Percentiles rank a stretch among this genome's conserved stretches.
These are phyloP conservation scores for Smallanthus sonchifolius DNA, from an alignment of 129 eudicot genomes.

Conservation along the genomic window DNA sequence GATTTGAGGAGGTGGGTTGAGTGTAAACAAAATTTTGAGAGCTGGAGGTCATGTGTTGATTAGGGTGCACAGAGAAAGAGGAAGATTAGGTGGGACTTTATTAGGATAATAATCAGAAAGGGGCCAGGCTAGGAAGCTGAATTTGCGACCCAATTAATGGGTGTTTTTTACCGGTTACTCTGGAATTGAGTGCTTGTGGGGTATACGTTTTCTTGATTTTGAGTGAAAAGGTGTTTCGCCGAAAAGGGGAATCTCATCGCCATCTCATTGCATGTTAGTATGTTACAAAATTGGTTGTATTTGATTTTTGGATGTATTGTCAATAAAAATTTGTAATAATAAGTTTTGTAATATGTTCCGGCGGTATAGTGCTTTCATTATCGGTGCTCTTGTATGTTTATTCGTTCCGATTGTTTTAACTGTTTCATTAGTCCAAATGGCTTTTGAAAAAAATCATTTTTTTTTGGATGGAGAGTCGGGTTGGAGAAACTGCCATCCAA, in stretches of 20 bases:
- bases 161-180: background rate
- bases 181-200: slow-evolving; percentile 18
- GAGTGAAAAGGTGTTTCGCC: slow-evolving; percentile 15
- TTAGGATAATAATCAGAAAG: background rate
- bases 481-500: too few relatives aligned
- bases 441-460: too few relatives aligned
- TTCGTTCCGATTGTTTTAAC: too few relatives aligned
- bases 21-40: background rate
- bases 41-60: slow-evolving; percentile 8
- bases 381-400: too few relatives aligned
- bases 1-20: slow-evolving; percentile 19
- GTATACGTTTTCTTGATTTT: background rate
- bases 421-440: too few relatives aligned
- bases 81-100: slow-evolving; percentile 27
- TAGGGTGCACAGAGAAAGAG: slow-evolving; percentile 11
- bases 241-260: slow-evolving; percentile 24
- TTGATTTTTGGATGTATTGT: background rate
- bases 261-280: slow-evolving; percentile 5
- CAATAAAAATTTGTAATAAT: background rate
- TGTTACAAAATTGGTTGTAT: background rate
- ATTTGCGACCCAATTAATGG: slow-evolving; percentile 35
- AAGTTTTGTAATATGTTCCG: background rate
- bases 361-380: too few relatives aligned
- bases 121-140: slow-evolving; percentile 13
- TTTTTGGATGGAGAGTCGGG: too few relatives aligned